Conservation (phyloP, 2,329 filamentous ascomycete species). For the Penicillium sp. region DNA sequence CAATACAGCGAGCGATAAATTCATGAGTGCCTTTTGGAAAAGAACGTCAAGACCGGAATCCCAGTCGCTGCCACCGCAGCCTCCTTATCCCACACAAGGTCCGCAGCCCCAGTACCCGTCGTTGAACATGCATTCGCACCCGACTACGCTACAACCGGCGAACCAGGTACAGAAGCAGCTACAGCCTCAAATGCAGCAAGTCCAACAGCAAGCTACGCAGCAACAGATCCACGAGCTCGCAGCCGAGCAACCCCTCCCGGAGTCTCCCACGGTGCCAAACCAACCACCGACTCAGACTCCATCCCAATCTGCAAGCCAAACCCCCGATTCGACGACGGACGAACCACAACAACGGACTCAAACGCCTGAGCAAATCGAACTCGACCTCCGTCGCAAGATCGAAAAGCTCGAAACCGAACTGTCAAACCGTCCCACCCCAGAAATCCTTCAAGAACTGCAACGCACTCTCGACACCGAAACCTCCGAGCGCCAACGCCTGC, state of each 20-base stretch:
- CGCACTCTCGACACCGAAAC: not conserved
- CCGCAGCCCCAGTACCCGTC: not conserved
- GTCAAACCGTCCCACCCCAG: not conserved
- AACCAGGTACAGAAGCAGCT: no score
- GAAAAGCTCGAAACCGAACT: not conserved
- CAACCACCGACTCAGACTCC: no score
- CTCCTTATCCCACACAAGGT: not conserved
- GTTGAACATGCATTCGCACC: not conserved
- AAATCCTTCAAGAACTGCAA: not conserved
- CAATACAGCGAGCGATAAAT: not conserved
- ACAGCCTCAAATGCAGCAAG: no score
- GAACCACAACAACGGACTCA: not conserved
- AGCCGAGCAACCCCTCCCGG: no score
- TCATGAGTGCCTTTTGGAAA: not conserved
- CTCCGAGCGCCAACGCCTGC: not conserved
- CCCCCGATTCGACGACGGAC: no score
- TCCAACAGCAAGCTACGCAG: no score
- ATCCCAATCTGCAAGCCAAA: no score
- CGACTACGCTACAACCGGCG: not conserved
- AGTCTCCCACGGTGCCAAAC: no score
- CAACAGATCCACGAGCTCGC: no score
- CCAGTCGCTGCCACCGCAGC: not conserved
- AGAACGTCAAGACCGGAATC: not conserved
- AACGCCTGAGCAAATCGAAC: not conserved
- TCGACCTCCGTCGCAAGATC: not conserved